Evolutionary conservation across 352 stramenopile species (phyloP).

Genomic region (Phytophthora palmivora): DNA sequence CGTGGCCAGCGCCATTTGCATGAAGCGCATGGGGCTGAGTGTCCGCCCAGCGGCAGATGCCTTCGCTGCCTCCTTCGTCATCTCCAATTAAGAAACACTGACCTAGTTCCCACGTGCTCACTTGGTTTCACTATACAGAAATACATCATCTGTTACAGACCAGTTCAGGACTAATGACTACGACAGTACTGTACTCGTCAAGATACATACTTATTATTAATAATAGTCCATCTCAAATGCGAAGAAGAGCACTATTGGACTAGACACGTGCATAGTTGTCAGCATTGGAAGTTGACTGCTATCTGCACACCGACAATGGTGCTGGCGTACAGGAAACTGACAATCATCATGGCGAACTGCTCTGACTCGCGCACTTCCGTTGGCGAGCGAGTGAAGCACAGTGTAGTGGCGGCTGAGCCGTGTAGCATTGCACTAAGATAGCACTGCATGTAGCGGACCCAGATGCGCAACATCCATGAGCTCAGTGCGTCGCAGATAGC

Average conservation of each 20-base stretch:
- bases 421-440: conserved; percentile 42
- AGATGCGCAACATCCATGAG: conserved; percentile 65
- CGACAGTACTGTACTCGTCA: too few relatives aligned
- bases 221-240: too few relatives aligned
- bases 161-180: too few relatives aligned
- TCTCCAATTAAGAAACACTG: too few relatives aligned
- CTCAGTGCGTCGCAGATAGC: conserved; percentile 64
- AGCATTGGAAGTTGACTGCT: conserved; percentile 59
- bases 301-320: conserved; percentile 71
- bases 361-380: conserved; percentile 65
- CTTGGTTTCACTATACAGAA: too few relatives aligned
- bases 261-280: too few relatives aligned
- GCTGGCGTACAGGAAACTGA: conserved; percentile 67
- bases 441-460: conserved; percentile 67
- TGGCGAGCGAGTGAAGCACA: conserved; percentile 52
- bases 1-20: conserved; percentile 69
- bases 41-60: conserved; percentile 6
- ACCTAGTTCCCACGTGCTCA: too few relatives aligned
- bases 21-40: conserved; percentile 72
- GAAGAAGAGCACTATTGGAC: too few relatives aligned
- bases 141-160: too few relatives aligned
- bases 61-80: conserved; percentile 25
- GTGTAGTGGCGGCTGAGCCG: conserved; percentile 10
- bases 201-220: too few relatives aligned
- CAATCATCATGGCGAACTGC: conserved; percentile 59